A percentile compares a stretch with the other conserved stretches of the same genome.
Conservation (phyloP, 108 stramenopile genomes). For the Skeletonema marinoi region DNA sequence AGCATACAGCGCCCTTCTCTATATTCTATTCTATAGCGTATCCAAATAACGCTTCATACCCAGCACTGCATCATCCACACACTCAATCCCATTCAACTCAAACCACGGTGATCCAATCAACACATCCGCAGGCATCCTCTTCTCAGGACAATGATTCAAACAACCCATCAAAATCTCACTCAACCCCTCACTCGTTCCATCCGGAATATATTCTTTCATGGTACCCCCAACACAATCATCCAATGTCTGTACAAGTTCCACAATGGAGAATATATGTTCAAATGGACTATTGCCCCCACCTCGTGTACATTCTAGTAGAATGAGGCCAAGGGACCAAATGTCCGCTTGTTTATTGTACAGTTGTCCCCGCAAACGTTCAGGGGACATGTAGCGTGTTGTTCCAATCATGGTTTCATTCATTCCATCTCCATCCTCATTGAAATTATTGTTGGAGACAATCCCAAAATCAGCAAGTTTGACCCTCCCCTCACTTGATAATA, state of each 20-base stretch:
- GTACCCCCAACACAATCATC: constrained; percentile 47
- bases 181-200: constrained; percentile 31
- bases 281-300: constrained; percentile 56
- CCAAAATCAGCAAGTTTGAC: constrained; percentile 96
- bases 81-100: constrained; percentile 19
- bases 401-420: constrained; percentile 85
- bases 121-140: constrained; percentile 65
- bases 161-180: constrained; percentile 54
- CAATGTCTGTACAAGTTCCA: constrained; percentile 60
- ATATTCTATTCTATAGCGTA: neutral
- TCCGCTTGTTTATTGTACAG: constrained; percentile 80
- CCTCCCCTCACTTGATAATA: constrained; percentile 69
- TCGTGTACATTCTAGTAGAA: constrained; percentile 71
- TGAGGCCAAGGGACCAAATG: constrained; percentile 90
- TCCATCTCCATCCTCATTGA: constrained; percentile 40
- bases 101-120: constrained; percentile 79
- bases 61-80: constrained; percentile 37
- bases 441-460: constrained; percentile 54
- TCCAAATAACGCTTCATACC: constrained; percentile 45
- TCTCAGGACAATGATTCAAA: constrained; percentile 57
- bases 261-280: constrained; percentile 56
- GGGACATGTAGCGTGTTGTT: constrained; percentile 89
- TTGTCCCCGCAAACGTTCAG: constrained; percentile 80
- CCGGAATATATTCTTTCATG: constrained; percentile 32
- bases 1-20: neutral